Conservation (phyloP, 352 stramenopile species). For the Stramenopiles sp. region DNA sequence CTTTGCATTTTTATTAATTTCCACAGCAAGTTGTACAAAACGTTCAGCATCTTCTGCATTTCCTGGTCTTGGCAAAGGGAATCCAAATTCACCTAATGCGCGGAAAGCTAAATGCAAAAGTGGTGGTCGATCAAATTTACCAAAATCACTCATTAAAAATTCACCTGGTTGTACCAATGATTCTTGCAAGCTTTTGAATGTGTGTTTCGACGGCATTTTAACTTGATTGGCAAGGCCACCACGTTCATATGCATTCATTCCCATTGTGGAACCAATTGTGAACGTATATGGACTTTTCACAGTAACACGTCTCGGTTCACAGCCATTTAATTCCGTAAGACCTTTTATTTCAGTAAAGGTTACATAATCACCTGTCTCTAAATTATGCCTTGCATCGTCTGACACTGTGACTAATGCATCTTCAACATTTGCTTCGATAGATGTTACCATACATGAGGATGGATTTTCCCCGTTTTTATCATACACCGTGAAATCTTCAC, state of each 20-base stretch:
- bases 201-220: constrained; percentile 77
- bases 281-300: constrained; percentile 87
- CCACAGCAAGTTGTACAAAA: constrained; percentile 43
- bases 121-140: constrained; percentile 77
- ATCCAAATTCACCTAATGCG: constrained; percentile 55
- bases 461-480: constrained; percentile 81
- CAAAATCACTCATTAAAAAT: constrained; percentile 91
- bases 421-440: constrained; percentile 48
- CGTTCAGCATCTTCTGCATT: constrained; percentile 50
- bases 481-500: constrained; percentile 68
- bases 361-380: constrained; percentile 87
- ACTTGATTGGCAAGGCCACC: constrained; percentile 77
- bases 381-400: constrained; percentile 84
- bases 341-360: constrained; percentile 82
- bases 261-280: constrained; percentile 61
- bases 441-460: constrained; percentile 71
- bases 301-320: constrained; percentile 36
- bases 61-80: constrained; percentile 56
- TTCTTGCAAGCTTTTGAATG: constrained; percentile 65
- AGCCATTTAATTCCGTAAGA: constrained; percentile 59
- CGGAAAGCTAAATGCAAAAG: constrained; percentile 67
- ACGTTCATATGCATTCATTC: constrained; percentile 34
- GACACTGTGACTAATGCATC: constrained; percentile 74
- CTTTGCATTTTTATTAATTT: constrained; percentile 20
- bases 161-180: constrained; percentile 66